phyloP scores from a whole-genome alignment of 331 rosid genomes.

The Acacia concinna region DNA sequence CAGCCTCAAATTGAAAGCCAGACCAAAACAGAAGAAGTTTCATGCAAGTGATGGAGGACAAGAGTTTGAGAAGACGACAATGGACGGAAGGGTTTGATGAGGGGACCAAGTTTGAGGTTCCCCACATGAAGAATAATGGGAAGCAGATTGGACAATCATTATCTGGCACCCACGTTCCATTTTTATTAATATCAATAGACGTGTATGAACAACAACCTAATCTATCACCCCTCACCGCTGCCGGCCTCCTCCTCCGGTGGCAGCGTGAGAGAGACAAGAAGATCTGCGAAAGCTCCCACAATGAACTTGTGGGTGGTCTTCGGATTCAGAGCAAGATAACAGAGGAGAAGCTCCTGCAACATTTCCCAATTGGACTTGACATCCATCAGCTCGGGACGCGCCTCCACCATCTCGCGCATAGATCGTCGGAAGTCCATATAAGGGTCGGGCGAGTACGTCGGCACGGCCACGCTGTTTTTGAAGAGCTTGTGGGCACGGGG shows the following conservation, averaged over 20 bases:
- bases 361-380: slow-evolving; percentile 67
- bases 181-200: background rate
- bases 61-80: slow-evolving; percentile 15
- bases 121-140: slow-evolving; percentile 22
- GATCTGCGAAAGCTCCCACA: slow-evolving; percentile 77
- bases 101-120: slow-evolving; percentile 44
- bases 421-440: slow-evolving; percentile 78
- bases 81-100: slow-evolving; percentile 9
- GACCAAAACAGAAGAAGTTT: background rate
- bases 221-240: background rate
- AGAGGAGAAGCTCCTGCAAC: slow-evolving; percentile 80
- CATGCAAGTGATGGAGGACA: background rate
- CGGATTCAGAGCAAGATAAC: slow-evolving; percentile 83
- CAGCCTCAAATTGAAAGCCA: background rate
- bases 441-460: slow-evolving; percentile 83
- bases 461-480: slow-evolving; percentile 67
- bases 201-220: background rate
- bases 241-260: slow-evolving; percentile 1
- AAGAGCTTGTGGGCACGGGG: slow-evolving; percentile 25
- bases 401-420: slow-evolving; percentile 97
- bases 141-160: slow-evolving; percentile 34
- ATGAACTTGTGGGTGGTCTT: slow-evolving; percentile 79
- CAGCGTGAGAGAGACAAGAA: slow-evolving; percentile 54
- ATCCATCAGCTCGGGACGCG: slow-evolving; percentile 58
- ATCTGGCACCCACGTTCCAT: slow-evolving; percentile 31